A percentile compares a stretch with the other conserved stretches of the same genome.
Evolutionary conservation across 495 filamentous ascomycete species (phyloP).

Genomic region (Evansstolkia leycettana): DNA sequence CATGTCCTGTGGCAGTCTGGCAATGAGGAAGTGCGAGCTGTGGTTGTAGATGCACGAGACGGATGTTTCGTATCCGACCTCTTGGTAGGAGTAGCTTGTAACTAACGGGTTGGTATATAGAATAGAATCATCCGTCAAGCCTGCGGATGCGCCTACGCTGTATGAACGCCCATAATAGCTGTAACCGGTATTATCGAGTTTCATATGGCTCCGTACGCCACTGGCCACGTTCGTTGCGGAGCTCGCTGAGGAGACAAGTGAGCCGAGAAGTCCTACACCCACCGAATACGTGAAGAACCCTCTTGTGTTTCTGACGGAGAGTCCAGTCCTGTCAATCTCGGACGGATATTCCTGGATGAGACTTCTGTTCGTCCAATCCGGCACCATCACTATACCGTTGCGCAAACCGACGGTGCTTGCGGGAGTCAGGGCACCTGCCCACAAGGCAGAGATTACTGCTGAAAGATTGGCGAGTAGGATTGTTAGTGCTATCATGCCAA

Average conservation of each 20-base stretch:
- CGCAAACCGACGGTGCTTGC: constrained; percentile 2
- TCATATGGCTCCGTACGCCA: constrained; percentile 8
- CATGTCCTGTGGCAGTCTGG: background rate
- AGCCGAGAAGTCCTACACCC: constrained; percentile 11
- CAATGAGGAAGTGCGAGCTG: constrained; percentile 4
- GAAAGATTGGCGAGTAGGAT: constrained; percentile 9
- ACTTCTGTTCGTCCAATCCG: constrained; percentile 16
- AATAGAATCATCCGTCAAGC: constrained; percentile 14
- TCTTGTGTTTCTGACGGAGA: constrained; percentile 8
- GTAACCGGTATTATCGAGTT: constrained; percentile 23
- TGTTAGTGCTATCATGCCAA: constrained; percentile 7
- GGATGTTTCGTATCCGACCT: constrained; percentile 12
- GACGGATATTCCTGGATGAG: constrained; percentile 6
- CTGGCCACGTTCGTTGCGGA: constrained; percentile 13
- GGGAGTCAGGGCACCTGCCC: constrained; percentile 25
- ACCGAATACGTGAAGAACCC: constrained; percentile 19
- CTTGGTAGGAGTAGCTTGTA: constrained; percentile 14
- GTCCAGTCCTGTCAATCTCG: constrained; percentile 8
- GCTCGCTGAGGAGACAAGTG: constrained; percentile 11
- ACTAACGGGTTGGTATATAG: constrained; percentile 4
- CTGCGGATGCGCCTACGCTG: constrained; percentile 19
- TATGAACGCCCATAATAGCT: constrained; percentile 20
- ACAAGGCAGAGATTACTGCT: constrained; percentile 15
- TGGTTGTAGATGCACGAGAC: constrained; percentile 20
- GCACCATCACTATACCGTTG: constrained; percentile 6